A percentile compares a stretch with the other conserved stretches of the same genome.
Evolutionary conservation across 2,329 filamentous ascomycete species (phyloP).

Genomic region (Penicillium sp.): DNA sequence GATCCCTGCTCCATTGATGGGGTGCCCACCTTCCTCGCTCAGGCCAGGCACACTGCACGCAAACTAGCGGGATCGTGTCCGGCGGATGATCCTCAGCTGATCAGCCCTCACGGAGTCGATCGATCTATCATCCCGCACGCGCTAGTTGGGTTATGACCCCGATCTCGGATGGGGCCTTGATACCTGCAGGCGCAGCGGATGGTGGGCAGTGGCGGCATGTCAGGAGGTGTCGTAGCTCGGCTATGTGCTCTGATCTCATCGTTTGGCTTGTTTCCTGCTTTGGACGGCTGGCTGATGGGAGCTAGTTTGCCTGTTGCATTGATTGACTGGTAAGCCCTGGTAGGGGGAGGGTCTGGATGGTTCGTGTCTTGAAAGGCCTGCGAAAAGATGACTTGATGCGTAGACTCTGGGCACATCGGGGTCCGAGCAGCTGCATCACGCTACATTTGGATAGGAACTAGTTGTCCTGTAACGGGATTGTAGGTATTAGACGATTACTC

Average conservation of each 20-base stretch:
- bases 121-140: slow-evolving; percentile 8
- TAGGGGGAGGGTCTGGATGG: not conserved
- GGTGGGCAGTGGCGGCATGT: slow-evolving; percentile 7
- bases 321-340: not conserved
- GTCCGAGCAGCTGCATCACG: slow-evolving; percentile 7
- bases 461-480: slow-evolving; percentile 15
- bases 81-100: slow-evolving; percentile 3
- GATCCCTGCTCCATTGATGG: not conserved
- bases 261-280: slow-evolving; percentile 11
- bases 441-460: slow-evolving; percentile 4
- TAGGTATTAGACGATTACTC: slow-evolving; percentile 10
- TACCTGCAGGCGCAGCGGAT: not conserved
- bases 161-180: not conserved
- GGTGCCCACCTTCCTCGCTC: not conserved
- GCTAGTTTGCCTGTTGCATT: not conserved
- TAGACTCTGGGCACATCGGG: slow-evolving; percentile 2
- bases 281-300: not conserved
- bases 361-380: slow-evolving; percentile 7
- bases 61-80: slow-evolving; percentile 2
- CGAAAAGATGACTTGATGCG: slow-evolving; percentile 6
- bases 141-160: not conserved
- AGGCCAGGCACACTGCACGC: not conserved
- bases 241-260: slow-evolving; percentile 15
- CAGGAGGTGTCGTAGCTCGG: slow-evolving; percentile 17
- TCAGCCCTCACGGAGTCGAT: slow-evolving; percentile 4